Percentiles rank a stretch among this genome's conserved stretches.
Conservation (phyloP, 2,329 filamentous ascomycete species). For the Arthrobotrys pseudoclavata region DNA sequence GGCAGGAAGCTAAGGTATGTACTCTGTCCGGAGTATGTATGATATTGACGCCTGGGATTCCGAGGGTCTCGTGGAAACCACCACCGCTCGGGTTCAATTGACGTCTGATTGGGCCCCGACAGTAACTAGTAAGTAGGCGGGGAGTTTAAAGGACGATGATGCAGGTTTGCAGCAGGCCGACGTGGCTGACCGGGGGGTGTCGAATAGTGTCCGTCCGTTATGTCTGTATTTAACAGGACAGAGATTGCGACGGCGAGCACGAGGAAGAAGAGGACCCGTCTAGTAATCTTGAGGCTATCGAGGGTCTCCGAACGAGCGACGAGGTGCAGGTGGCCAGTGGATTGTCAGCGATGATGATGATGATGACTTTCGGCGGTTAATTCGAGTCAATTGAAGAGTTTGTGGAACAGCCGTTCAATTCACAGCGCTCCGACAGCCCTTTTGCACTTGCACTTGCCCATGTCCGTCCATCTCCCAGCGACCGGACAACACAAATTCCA, state of each 20-base stretch:
- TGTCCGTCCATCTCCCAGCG: too few species aligned
- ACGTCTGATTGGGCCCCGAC: conserved; percentile 29
- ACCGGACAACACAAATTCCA: too few species aligned
- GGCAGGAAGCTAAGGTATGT: conserved; percentile 9
- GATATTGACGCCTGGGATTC: conserved; percentile 25
- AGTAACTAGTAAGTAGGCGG: conserved; percentile 6
- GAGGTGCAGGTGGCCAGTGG: background rate
- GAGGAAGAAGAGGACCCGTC: conserved; percentile 13
- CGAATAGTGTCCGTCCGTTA: conserved; percentile 9
- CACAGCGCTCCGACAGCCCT: conserved; percentile 3
- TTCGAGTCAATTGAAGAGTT: conserved; percentile 34
- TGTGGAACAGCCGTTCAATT: conserved; percentile 4
- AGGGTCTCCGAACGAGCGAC: conserved; percentile 25
- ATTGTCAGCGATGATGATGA: conserved; percentile 24
- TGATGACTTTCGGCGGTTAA: conserved; percentile 48
- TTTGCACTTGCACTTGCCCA: background rate
- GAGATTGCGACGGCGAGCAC: conserved; percentile 20
- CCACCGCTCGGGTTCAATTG: conserved; percentile 45
- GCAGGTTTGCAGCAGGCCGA: conserved; percentile 53
- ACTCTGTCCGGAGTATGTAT: background rate
- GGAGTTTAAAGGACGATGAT: conserved; percentile 23
- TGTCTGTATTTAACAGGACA: conserved; percentile 10
- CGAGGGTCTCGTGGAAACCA: conserved; percentile 16
- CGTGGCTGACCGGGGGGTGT: conserved; percentile 43
- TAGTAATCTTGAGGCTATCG: conserved; percentile 17